Percentiles rank a stretch among this genome's conserved stretches.
Conservation (phyloP, 1,284 basidiomycete genomes). For the Fomitopsis schrenkii region DNA sequence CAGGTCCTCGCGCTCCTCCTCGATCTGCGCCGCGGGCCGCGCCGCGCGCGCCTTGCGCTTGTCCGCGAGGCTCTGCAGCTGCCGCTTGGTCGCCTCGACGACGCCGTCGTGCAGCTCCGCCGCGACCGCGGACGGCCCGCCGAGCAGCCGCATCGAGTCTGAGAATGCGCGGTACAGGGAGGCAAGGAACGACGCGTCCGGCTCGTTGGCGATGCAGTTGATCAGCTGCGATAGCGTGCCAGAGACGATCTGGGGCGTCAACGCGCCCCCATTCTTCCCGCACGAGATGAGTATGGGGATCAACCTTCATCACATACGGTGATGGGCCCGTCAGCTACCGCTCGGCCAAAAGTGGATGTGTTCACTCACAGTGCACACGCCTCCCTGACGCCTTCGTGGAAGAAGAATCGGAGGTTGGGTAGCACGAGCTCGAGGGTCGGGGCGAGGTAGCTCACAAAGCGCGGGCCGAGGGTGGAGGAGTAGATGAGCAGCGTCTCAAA, state of each 20-base stretch:
- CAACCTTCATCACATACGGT: conserved; percentile 40
- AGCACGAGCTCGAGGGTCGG: conserved; percentile 71
- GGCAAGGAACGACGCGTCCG: conserved; percentile 70
- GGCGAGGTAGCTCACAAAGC: conserved; percentile 71
- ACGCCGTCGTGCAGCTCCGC: conserved; percentile 49
- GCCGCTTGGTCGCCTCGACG: conserved; percentile 64
- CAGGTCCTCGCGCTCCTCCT: conserved; percentile 65
- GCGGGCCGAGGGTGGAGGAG: conserved; percentile 62
- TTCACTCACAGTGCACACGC: conserved; percentile 64
- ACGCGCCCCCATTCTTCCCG: conserved; percentile 64
- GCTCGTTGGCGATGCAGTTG: conserved; percentile 60
- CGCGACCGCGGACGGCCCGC: conserved; percentile 47
- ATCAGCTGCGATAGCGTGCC: conserved; percentile 69
- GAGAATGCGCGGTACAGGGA: conserved; percentile 75
- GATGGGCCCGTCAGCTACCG: background rate
- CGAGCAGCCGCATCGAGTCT: conserved; percentile 63
- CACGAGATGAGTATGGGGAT: conserved; percentile 71
- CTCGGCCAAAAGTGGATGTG: background rate
- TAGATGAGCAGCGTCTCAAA: conserved; percentile 83
- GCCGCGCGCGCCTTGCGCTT: conserved; percentile 51
- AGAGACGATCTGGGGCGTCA: conserved; percentile 67
- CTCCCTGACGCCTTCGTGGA: conserved; percentile 82
- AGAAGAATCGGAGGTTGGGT: conserved; percentile 67
- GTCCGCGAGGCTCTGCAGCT: conserved; percentile 64
- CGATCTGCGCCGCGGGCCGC: conserved; percentile 33